phyloP scores from a whole-genome alignment of 495 filamentous ascomycete genomes.

The Neurospora sublineolata region DNA sequence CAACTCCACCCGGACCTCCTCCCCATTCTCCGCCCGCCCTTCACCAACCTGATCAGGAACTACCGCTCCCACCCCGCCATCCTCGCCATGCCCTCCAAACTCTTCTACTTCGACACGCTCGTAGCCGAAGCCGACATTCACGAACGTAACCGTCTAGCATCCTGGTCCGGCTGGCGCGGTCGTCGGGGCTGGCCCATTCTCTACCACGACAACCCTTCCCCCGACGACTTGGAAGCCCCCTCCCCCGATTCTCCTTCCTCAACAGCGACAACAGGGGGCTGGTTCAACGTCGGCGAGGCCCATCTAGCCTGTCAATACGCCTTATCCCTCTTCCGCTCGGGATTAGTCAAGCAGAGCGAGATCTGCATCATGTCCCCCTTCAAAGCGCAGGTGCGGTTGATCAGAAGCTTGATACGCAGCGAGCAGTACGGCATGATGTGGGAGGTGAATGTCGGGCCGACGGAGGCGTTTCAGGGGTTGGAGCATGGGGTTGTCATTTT shows the following conservation, averaged over 20 bases:
- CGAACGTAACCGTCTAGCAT: conserved; percentile 21
- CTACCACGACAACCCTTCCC: conserved; percentile 32
- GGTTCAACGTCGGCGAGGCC: conserved; percentile 42
- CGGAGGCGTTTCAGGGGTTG: conserved; percentile 47
- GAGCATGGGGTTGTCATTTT: conserved; percentile 44
- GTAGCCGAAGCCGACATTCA: conserved; percentile 27
- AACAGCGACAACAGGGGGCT: conserved; percentile 25
- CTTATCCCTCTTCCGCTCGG: conserved; percentile 21
- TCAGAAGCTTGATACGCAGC: conserved; percentile 29
- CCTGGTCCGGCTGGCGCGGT: conserved; percentile 40
- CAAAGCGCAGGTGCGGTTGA: conserved; percentile 36
- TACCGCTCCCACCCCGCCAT: conserved; percentile 49
- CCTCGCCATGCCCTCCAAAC: conserved; percentile 37
- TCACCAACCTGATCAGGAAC: conserved; percentile 45
- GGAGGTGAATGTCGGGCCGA: conserved; percentile 42
- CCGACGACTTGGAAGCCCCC: conserved; percentile 40
- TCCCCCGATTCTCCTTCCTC: conserved; percentile 21
- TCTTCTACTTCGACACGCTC: conserved; percentile 46
- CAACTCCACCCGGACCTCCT: conserved; percentile 8
- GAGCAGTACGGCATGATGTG: conserved; percentile 18
- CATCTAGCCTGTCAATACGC: conserved; percentile 34
- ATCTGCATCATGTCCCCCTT: conserved; percentile 47
- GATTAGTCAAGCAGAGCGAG: conserved; percentile 27
- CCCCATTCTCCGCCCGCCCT: conserved; percentile 33
- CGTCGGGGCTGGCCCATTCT: conserved; percentile 34